These are phyloP conservation scores for Rhodosporidiobolus odoratus DNA, from an alignment of 768 basidiomycete species.

Conservation along the genomic window DNA sequence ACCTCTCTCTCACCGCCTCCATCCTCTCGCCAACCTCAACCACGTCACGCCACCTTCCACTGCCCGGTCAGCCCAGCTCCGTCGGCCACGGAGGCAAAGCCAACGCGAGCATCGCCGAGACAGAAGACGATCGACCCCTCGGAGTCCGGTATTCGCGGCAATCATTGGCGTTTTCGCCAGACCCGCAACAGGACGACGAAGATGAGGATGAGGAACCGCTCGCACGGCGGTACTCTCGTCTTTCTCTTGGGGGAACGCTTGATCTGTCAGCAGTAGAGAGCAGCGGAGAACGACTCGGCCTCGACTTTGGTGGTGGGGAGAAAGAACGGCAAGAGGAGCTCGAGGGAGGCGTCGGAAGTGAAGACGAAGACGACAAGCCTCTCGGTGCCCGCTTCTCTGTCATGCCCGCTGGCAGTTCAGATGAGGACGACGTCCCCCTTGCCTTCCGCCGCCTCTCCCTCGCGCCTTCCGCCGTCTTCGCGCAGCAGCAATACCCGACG, in stretches of 20 bases:
- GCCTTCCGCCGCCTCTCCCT: slow-evolving; percentile 26
- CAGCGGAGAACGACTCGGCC: background rate
- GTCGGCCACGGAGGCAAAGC: slow-evolving; percentile 6
- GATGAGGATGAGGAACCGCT: slow-evolving; percentile 18
- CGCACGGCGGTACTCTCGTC: slow-evolving; percentile 21
- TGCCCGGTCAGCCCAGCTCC: slow-evolving; percentile 25
- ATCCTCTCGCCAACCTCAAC: background rate
- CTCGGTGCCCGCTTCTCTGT: slow-evolving; percentile 15
- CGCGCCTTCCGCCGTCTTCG: background rate
- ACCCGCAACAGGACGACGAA: background rate
- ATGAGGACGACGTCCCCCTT: slow-evolving; percentile 35
- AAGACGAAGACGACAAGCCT: slow-evolving; percentile 21
- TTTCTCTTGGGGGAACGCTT: background rate
- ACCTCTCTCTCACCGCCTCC: background rate
- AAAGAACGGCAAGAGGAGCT: background rate
- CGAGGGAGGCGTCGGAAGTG: background rate
- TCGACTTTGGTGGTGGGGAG: background rate
- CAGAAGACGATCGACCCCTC: slow-evolving; percentile 18
- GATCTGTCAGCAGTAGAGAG: background rate
- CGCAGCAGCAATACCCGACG: background rate
- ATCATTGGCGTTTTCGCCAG: background rate
- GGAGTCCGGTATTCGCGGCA: slow-evolving; percentile 1
- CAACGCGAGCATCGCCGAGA: background rate
- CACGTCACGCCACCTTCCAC: background rate
- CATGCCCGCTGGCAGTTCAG: background rate